Conservation (phyloP, 352 stramenopile genomes). For the Globisporangium lucens region DNA sequence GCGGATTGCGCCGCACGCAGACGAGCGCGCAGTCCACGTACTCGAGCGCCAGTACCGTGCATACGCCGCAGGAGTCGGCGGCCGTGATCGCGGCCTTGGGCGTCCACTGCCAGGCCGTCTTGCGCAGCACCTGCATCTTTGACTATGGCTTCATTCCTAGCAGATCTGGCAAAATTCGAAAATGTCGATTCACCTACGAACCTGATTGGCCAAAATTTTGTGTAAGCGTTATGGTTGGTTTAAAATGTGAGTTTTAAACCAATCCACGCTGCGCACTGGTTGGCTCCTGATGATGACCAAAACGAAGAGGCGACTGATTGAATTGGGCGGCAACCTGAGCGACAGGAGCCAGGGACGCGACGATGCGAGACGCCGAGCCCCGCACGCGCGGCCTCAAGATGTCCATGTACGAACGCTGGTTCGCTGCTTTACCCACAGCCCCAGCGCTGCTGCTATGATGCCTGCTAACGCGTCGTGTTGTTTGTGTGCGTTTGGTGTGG, state of each 20-base stretch:
- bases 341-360: conserved; percentile 5
- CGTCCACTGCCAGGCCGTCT: conserved; percentile 44
- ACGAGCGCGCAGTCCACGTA: conserved; percentile 47
- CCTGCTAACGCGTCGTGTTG: not conserved
- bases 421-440: not conserved
- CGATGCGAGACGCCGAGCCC: conserved; percentile 9
- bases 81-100: conserved; percentile 37
- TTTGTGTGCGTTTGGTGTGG: not conserved
- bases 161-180: not conserved
- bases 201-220: not conserved
- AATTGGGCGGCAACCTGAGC: not conserved
- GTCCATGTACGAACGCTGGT: conserved; percentile 7
- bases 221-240: not conserved
- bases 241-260: not conserved
- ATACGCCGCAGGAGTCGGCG: conserved; percentile 28
- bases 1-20: conserved; percentile 22
- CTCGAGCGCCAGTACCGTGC: conserved; percentile 47
- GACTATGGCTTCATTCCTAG: conserved; percentile 2
- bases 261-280: not conserved
- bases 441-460: not conserved
- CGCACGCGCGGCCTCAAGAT: conserved; percentile 3
- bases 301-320: not conserved
- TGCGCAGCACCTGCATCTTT: conserved; percentile 35
- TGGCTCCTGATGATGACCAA: not conserved
- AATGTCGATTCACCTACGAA: not conserved